Evolutionary conservation across 345 rosid genomes (phyloP), one percentile per base, ranked within the genome.

Genomic region (Reutealis trisperma): DNA sequence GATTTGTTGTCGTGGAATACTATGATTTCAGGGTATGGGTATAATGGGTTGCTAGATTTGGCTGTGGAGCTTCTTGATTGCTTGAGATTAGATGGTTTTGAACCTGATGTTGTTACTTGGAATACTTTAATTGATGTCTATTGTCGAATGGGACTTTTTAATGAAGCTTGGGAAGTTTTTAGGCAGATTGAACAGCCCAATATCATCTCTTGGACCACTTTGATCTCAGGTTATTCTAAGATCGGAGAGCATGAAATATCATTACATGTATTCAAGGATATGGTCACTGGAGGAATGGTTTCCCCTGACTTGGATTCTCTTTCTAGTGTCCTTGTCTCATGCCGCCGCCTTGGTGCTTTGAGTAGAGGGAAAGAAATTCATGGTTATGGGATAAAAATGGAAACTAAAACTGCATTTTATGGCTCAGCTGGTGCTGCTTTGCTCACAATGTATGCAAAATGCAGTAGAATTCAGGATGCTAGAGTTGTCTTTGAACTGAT

Each of bases 1-100:
- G 86, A 86, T 83, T 63, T 86, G 78, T 64, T 74, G 62, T 81
- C 88, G 0, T 86, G 88, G 88, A 86, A 86, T 67, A 79, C 80
- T 27, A 71, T 86, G 82, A 77, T 86, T 61, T 83, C 85, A 2
- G 85, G 79, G 27, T 86, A 63, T 74, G 77, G 76, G 41, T 58
- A 54, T 41, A 81, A 78, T 57, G 86, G 79, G 65, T 71, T 79
- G 77, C 71, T 74, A 47, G 79, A 75, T 45, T 44, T 30, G 65
- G 88, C 83, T 34, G 73, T 83, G 19, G 78, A 71, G 67, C 67
- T 77, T 54, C 71, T 67, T 18, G 49, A 37, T 63, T 49, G n/a
- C 11, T 74, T 83, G 85, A 76, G 80, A 72, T 67, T 57, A 52
- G 76, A 77, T 71, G 81, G 83, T 73, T 55, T 81, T 12, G 76